Evolutionary conservation across 2,329 filamentous ascomycete genomes (phyloP).

Genomic region (Curvularia lunata): DNA sequence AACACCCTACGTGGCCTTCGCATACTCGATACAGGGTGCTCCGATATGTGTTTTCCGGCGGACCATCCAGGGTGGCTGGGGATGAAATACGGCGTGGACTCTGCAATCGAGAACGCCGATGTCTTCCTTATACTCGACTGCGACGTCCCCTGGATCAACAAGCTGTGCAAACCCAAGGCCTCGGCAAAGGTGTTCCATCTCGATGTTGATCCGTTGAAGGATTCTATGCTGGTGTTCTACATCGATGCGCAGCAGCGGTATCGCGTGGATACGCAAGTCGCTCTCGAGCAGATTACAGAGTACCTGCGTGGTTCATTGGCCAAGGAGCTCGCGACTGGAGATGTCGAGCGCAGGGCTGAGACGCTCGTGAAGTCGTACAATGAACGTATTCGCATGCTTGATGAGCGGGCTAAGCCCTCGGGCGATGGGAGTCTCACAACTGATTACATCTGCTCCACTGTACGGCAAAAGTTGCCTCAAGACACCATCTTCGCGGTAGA

Average conservation of each 20-base stretch:
- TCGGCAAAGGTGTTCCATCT: constrained; percentile 68
- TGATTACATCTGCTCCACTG: background rate
- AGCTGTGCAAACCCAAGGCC: constrained; percentile 66
- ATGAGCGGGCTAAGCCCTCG: background rate
- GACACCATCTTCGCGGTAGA: constrained; percentile 1
- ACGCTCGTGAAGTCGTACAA: background rate
- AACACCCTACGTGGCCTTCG: constrained; percentile 70
- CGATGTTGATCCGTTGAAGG: constrained; percentile 71
- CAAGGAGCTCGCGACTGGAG: background rate
- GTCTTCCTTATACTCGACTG: constrained; percentile 85
- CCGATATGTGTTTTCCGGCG: constrained; percentile 77
- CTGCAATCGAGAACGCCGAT: constrained; percentile 76
- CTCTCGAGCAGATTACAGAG: constrained; percentile 72
- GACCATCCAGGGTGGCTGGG: constrained; percentile 65
- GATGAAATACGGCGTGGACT: constrained; percentile 74
- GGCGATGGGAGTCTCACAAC: background rate
- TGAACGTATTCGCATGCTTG: background rate
- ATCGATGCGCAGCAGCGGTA: constrained; percentile 60
- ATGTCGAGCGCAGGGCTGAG: background rate
- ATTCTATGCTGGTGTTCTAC: constrained; percentile 65
- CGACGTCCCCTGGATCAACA: constrained; percentile 94
- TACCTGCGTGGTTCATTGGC: constrained; percentile 53
- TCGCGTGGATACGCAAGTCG: constrained; percentile 58
- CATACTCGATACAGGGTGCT: constrained; percentile 78
- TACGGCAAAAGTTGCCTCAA: background rate